These are phyloP conservation scores for Aspergillus hortae DNA, from an alignment of 2,329 filamentous ascomycete species.

Conservation along the genomic window DNA sequence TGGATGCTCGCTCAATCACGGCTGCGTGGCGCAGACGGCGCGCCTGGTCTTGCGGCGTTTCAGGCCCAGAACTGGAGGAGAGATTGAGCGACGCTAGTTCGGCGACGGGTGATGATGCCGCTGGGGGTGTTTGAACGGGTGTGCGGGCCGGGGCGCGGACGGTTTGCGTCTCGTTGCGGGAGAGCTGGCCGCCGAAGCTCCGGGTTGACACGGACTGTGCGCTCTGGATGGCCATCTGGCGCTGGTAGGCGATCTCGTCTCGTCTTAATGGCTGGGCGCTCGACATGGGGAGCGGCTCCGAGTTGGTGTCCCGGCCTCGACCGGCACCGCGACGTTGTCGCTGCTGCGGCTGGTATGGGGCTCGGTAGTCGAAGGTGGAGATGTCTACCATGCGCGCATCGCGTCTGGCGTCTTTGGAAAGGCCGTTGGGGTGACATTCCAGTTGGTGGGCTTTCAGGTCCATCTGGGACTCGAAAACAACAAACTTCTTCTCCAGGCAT, in stretches of 20 bases:
- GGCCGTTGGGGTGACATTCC: constrained; percentile 70
- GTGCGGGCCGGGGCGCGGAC: constrained; percentile 45
- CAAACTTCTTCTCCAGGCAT: constrained; percentile 94
- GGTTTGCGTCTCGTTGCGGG: constrained; percentile 47
- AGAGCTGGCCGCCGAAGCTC: constrained; percentile 81
- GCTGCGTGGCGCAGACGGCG: constrained; percentile 74
- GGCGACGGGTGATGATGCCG: constrained; percentile 27
- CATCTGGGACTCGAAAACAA: constrained; percentile 92
- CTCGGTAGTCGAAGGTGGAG: constrained; percentile 75
- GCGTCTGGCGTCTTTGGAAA: constrained; percentile 78
- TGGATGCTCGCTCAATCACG: constrained; percentile 80
- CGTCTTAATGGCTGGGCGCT: constrained; percentile 76
- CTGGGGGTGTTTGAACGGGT: constrained; percentile 22
- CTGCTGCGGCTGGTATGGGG: constrained; percentile 62
- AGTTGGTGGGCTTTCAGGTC: constrained; percentile 93
- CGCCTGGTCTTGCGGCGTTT: constrained; percentile 75
- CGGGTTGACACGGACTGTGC: constrained; percentile 75
- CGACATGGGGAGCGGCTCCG: constrained; percentile 71
- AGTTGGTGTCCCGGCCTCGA: constrained; percentile 80
- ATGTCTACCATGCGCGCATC: constrained; percentile 86
- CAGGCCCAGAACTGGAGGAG: constrained; percentile 33
- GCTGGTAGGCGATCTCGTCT: constrained; percentile 86
- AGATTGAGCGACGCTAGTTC: constrained; percentile 54
- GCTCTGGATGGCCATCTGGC: constrained; percentile 86
- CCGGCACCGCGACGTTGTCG: constrained; percentile 59